Base-by-base conservation (phyloP, 2,329 filamentous ascomycete species). In the Fusarium sp. region DNA sequence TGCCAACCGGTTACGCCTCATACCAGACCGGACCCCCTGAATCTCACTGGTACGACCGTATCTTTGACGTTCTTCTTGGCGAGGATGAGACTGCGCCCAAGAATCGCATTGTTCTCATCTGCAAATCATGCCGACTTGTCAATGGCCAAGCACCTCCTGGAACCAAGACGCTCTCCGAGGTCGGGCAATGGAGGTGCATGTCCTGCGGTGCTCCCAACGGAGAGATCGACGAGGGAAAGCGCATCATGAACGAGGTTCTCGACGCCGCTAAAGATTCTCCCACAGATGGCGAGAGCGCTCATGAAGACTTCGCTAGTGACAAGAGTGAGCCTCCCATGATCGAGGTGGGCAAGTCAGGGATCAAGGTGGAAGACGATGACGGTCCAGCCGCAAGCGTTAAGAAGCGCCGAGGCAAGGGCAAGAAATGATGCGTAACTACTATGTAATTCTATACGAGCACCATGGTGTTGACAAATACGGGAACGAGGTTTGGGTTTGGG, bases 111-210 rank as follows among this genome's bases (percentile, higher is more conserved):
- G 96, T 91, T 12, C 86, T 99, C 72, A 94, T 99, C 62, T 99
- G 96, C 83, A 82, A 86, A 37, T 86, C 88, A 43, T 99, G 96
- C 81, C 88, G 94, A 35, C 88, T 98, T 3, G 95, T 99, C 53
- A 99, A 99, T 80, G 96, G 97, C 1, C 96, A 98, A 80, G 96
- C 96, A 7, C 95, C 96, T 4, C 96, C 96, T 0, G 96, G 96
- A 2, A 92, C 93, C 1, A 92, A 90, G 75, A 89, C 87, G 1
- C 83, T 96, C 3, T 90, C 93, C 43, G 95, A 98, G 58, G 79
- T 99, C 2, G 96, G 96, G 4, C 87, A 87, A 69, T 99, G 96
- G 96, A 91, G 92, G 68, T 99, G 96, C 82, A 93, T 94, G 80
- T 90, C 90, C n/a, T 99, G 96, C 79, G 91, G 92, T 15, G 86